Base-by-base conservation (phyloP, 2,329 filamentous ascomycete genomes). In the Stagonosporopsis rhizophila region DNA sequence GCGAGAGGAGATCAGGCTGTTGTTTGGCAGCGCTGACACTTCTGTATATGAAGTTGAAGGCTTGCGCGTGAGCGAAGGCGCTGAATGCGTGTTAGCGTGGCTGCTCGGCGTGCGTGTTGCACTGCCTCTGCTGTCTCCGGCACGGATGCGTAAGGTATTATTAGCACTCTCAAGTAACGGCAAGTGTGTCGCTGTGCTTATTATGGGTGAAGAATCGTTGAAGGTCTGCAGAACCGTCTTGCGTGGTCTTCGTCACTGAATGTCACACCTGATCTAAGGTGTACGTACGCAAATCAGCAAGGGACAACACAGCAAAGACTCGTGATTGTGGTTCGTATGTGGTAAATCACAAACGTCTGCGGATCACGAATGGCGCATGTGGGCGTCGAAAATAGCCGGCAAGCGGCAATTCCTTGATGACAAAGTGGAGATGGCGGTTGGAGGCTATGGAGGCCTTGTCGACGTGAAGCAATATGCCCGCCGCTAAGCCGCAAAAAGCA, bases 101-200 rank as follows among this genome's bases (percentile, higher is more conserved):
- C 19, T 41, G 17, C 28, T 44, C 40, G 22, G 45, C 40, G 44
- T 55, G 52, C 52, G 52, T 55, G 20, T 49, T 53, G 52, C 46
- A 53, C 51, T 47, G 51, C 51, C 51, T 50, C 52, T 56, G 28
- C 34, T 37, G 40, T 27, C 25, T 44, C 27, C 50, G 39, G 46
- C 53, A 56, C 53, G 53, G 53, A 51, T 56, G 46, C 47, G 53
- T 47, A 56, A 46, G 37, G 37, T 56, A 56, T 56, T 51, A 37
- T 56, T 56, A 56, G 52, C 41, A 50, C 41, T 30, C 6, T 46
- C 20, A 2, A 38, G 8, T 30, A 30, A 37, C 30, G 30, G 22
- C 17, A 17, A 40, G 27, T 35, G 12, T 28, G 22, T 15, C 6
- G 28, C 27, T 45, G 28, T 32, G n/a, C 19, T 19, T 22, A 11